Evolutionary conservation across 2,329 filamentous ascomycete species (phyloP), one percentile per base, ranked within the genome.

Genomic region (Pyrenochaeta sp.): DNA sequence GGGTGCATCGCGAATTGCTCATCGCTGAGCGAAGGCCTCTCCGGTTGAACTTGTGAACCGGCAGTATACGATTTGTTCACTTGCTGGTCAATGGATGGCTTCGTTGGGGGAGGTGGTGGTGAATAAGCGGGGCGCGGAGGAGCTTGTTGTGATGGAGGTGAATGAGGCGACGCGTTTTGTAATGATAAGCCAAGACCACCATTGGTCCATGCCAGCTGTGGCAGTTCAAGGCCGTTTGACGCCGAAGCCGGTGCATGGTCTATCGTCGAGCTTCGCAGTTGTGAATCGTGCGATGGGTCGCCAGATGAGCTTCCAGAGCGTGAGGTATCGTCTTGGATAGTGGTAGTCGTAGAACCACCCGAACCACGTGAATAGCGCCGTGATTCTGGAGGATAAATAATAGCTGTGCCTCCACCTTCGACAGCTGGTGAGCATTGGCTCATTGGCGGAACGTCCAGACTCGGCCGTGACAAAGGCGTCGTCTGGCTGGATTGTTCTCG

Each of bases 41-140:
- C 48, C 49, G 37, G 65, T 39, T 50, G 62, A 25, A 46, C 61
- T 53, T 62, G 64, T 30, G 58, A 56, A 36, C 56, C 60, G 27
- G 68, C 56, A 27, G 56, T 58, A 42, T 64, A 63, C 15, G 58
- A 44, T n/a, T 52, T 44, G 19, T 51, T 37, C 3, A 62, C 32
- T 27, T 64, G 63, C 43, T 62, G 61, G 27, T 62, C 64, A 42
- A 62, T 61, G 19, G 65, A 62, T 12, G 55, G 46, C 39, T 62
- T 49, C 9, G 65, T 54, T 8, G 76, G 74, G 25, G 81, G 80
- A 6, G 81, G 81, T 5, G 81, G 81, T 32, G 81, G 82, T 36
- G 82, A 82, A 44, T 81, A 78, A 53, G 82, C 72, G 34, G 74
- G 74, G n/a, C 82, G 81, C 30, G 80, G 79, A 39, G 74, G 73